These are phyloP conservation scores for Naganishia sp. DNA, from an alignment of 1,284 basidiomycete species.

Conservation along the genomic window DNA sequence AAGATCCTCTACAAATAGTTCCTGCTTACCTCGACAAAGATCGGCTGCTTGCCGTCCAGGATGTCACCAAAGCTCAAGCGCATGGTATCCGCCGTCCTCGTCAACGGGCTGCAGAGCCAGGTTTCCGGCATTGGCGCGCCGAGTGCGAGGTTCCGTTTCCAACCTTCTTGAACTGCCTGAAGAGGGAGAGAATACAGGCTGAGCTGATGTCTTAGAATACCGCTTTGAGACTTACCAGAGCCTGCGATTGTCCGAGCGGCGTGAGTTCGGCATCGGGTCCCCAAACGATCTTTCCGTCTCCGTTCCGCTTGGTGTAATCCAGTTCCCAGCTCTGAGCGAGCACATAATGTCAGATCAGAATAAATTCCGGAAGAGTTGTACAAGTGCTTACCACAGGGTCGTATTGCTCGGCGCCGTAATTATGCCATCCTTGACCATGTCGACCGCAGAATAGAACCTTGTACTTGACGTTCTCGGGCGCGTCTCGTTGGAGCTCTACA, in stretches of 20 bases:
- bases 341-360: not conserved
- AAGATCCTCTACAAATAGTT: not conserved
- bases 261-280: slow-evolving; percentile 74
- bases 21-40: slow-evolving; percentile 47
- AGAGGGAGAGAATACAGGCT: not conserved
- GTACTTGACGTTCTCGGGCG: slow-evolving; percentile 45
- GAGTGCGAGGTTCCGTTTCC: slow-evolving; percentile 61
- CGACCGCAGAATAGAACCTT: slow-evolving; percentile 52
- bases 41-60: slow-evolving; percentile 40
- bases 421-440: slow-evolving; percentile 54
- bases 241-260: slow-evolving; percentile 65
- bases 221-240: slow-evolving; percentile 46
- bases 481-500: slow-evolving; percentile 42
- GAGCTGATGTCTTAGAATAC: not conserved
- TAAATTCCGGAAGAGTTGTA: not conserved
- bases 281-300: slow-evolving; percentile 73
- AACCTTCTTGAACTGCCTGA: slow-evolving; percentile 58
- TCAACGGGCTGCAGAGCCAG: slow-evolving; percentile 72
- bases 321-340: slow-evolving; percentile 52
- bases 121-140: slow-evolving; percentile 65
- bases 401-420: slow-evolving; percentile 33
- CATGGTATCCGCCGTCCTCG: slow-evolving; percentile 69
- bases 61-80: slow-evolving; percentile 64
- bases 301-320: slow-evolving; percentile 68
- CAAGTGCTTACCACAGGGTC: slow-evolving; percentile 18